These are phyloP conservation scores for Ophiobolus disseminans DNA, from an alignment of 2,329 filamentous ascomycete genomes.

Conservation along the genomic window DNA sequence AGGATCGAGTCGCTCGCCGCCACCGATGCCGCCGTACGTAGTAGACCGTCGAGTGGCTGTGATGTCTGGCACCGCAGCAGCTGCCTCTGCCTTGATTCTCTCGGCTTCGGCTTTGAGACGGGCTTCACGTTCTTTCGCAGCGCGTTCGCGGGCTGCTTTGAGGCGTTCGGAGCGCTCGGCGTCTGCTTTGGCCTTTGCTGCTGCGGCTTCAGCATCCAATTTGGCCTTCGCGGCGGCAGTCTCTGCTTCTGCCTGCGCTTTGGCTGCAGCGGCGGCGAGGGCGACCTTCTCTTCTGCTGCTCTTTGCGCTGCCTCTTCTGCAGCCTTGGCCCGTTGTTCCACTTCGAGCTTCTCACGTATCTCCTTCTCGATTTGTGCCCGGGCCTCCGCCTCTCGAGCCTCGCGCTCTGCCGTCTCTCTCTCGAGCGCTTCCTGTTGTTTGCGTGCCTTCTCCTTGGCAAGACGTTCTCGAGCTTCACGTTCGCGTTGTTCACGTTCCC, in stretches of 20 bases:
- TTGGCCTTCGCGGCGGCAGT: conserved; percentile 43
- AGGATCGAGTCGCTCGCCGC: conserved; percentile 73
- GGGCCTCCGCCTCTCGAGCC: conserved; percentile 44
- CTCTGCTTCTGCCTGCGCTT: conserved; percentile 40
- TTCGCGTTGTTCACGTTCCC: conserved; percentile 58
- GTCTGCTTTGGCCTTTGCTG: conserved; percentile 42
- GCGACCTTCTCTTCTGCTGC: conserved; percentile 48
- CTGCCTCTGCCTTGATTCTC: conserved; percentile 36
- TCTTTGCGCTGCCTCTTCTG: conserved; percentile 48
- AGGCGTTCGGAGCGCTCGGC: conserved; percentile 45
- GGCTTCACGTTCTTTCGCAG: conserved; percentile 47
- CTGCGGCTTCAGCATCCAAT: conserved; percentile 36
- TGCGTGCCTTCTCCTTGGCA: conserved; percentile 49
- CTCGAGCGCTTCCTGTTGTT: conserved; percentile 51
- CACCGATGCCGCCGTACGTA: conserved; percentile 55
- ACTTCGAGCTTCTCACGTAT: conserved; percentile 52
- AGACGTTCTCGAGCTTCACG: conserved; percentile 56
- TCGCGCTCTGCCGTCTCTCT: conserved; percentile 50
- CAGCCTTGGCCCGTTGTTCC: conserved; percentile 47
- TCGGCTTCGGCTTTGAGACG: conserved; percentile 47
- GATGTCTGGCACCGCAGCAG: conserved; percentile 29
- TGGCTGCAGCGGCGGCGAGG: conserved; percentile 26
- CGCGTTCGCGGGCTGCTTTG: conserved; percentile 50
- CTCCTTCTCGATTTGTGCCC: conserved; percentile 50
- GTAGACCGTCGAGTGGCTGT: conserved; percentile 38